phyloP scores from a whole-genome alignment of 805 yeast species.

The Hanseniaspora singularis region DNA sequence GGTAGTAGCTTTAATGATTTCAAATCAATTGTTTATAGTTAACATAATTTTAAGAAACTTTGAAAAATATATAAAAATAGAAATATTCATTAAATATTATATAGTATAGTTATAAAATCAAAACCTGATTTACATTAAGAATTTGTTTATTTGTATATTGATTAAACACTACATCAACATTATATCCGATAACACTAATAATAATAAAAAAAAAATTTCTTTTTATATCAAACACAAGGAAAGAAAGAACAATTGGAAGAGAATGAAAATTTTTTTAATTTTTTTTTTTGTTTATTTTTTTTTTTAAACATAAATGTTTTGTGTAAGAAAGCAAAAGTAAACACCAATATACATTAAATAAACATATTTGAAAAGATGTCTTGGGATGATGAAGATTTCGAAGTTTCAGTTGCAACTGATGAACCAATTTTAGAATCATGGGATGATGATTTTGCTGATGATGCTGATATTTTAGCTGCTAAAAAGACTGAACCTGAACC shows the following conservation, averaged over 20 bases:
- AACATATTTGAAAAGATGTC: conserved; percentile 23
- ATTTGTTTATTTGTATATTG: too few relatives aligned
- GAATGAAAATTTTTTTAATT: not conserved
- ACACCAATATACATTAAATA: not conserved
- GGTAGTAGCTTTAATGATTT: too few relatives aligned
- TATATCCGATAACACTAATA: not conserved
- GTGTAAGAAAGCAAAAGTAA: too few relatives aligned
- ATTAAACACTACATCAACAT: too few relatives aligned
- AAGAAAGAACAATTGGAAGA: not conserved
- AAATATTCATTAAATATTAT: too few relatives aligned
- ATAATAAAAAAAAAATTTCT: not conserved
- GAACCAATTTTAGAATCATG: conserved; percentile 55
- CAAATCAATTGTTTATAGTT: too few relatives aligned
- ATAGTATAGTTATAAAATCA: too few relatives aligned
- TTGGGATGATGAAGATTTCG: conserved; percentile 83
- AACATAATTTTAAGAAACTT: too few relatives aligned
- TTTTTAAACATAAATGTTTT: not conserved
- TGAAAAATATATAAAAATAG: too few relatives aligned
- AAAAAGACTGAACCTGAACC: conserved; percentile 64
- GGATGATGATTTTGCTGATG: conserved; percentile 56
- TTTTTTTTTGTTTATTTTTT: not conserved
- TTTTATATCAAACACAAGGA: too few relatives aligned
- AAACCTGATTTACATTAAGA: too few relatives aligned
- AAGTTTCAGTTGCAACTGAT: conserved; percentile 43
- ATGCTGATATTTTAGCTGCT: conserved; percentile 46